Base-by-base conservation (phyloP, 1,284 basidiomycete genomes). In the Heterobasidion occidentale region DNA sequence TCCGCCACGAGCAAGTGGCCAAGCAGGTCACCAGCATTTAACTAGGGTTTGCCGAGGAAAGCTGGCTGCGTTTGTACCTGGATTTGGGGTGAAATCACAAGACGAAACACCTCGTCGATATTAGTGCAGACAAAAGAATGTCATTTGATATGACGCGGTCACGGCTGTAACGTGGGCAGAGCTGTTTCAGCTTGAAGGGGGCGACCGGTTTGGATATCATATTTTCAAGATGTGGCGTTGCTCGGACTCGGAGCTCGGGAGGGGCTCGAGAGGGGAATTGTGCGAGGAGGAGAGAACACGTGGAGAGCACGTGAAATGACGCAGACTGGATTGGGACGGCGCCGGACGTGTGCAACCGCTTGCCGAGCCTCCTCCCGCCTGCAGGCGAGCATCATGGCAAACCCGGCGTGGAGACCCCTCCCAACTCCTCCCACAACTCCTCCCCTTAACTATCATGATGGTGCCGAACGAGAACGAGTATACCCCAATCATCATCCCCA, bases 401-500 rank as follows among this genome's bases (percentile, higher is more conserved):
- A 27, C 27, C 27, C 27, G 5, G 27, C 27, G 4, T 27, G 27
- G 27, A 27, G 27, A 27, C 27, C 27, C 6, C 27, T 27, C 27
- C 27, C 27, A 1, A 27, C 27, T 27, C 27, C 27, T 27, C 27
- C 27, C 27, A 27, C 27, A 27, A 66, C 73, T 52, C 67, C 71
- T 58, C 68, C 70, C 52, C 12, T n/a, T 8, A 42, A 42, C 38
- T n/a, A 42, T 12, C 5, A 4, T 42, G 11, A 7, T 9, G 12
- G 1, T 5, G n/a, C 4, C 38, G 12, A 42, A 4, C 38, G 12
- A 3, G 11, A 42, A 11, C 38, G 12, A n/a, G 3, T n/a, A 12
- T 42, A 73, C 66, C 75, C 76, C 62, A 76, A 77, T 71, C 74
- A 71, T 64, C 65, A 72, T 34, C 70, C 77, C 1, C 77, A 77